Conservation (phyloP, 495 filamentous ascomycete species). For the Neurospora sp. region DNA sequence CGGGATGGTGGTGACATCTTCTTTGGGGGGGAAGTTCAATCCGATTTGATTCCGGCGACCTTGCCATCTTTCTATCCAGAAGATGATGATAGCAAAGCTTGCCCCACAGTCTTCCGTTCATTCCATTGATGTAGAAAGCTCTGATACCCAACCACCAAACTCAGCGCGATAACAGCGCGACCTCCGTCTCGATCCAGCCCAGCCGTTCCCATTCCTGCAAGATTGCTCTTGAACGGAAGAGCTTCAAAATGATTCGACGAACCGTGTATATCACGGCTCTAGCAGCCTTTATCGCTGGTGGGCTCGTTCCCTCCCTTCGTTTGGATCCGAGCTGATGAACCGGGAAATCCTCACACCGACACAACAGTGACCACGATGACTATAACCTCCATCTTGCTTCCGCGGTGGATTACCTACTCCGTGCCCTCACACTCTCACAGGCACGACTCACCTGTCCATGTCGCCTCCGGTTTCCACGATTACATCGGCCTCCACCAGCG, state of each 20-base stretch:
- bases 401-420: conserved; percentile 71
- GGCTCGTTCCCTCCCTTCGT: not conserved
- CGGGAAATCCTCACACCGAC: not conserved
- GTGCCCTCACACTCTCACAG: conserved; percentile 31
- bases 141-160: not conserved
- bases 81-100: not conserved
- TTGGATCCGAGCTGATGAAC: not conserved
- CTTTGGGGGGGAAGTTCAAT: not conserved
- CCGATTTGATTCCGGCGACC: not conserved
- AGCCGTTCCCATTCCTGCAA: not conserved
- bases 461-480: conserved; percentile 43
- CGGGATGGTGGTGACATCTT: not conserved
- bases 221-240: not conserved
- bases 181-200: too few species aligned
- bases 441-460: not conserved
- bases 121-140: not conserved
- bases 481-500: conserved; percentile 70
- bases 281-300: not conserved
- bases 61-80: not conserved
- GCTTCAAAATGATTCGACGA: not conserved
- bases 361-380: conserved; percentile 67
- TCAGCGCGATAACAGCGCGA: too few species aligned
- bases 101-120: not conserved
- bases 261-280: not conserved
- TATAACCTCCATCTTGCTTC: conserved; percentile 59